Evolutionary conservation across 352 stramenopile species (phyloP), one percentile per base, ranked within the genome.

Genomic region (Pythium insidiosum): DNA sequence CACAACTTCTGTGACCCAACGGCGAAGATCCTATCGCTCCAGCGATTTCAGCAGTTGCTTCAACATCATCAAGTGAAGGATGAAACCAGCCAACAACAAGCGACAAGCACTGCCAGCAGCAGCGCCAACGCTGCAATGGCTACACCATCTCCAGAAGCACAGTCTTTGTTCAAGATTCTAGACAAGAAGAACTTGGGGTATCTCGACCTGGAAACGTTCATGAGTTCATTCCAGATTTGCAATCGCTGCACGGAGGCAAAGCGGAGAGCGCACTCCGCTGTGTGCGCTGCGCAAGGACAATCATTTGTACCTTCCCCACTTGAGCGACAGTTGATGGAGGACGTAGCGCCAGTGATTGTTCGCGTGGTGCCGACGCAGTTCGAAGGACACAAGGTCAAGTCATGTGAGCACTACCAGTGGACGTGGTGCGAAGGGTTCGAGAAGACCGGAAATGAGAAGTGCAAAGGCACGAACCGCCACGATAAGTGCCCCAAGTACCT

Each of bases 401-500:
- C 71, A 36, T 91, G 78, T 30, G 78, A 91, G 40, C 78, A 91
- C 48, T 91, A 88, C 44, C 78, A 88, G 47, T 91, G 78, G 78
- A 91, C 75, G 1, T 91, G 78, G 78, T 91, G 78, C 53, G 78
- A 91, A 61, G 78, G 78, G 3, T 91, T 84, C 22, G 75, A 76
- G 34, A 91, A 91, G 43, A 86, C 75, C 19, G 68, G 73, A 31
- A 91, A 91, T 47, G 78, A 88, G 45, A 91, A 91, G 40, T 91
- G 75, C 58, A 76, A 71, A 29, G 78, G 78, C 31, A 91, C 78
- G 12, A 91, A 91, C 44, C 75, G 78, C 29, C 78, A 91, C 50
- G 78, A 91, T 48, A 91, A 91, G 45, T 91, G 73, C 43, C 75
- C 78, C 11, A 91, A 91, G 59, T 91, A 91, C 48, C 50, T 91